Conservation (phyloP, 352 stramenopile genomes). For the Peronospora belbahrii region DNA sequence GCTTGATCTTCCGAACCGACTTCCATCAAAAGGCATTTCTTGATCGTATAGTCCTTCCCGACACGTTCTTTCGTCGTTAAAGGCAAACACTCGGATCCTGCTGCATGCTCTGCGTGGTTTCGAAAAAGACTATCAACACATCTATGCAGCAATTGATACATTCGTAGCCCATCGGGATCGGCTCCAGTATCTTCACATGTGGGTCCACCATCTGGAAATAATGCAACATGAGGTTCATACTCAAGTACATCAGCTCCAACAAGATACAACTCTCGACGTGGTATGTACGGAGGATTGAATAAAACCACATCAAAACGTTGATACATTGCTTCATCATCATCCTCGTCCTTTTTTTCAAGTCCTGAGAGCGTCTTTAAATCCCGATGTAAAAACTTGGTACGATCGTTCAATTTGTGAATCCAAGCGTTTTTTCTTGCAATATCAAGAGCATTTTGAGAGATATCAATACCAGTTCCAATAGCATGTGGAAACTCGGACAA, state of each 20-base stretch:
- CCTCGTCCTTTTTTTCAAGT: slow-evolving; percentile 7
- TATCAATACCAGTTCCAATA: slow-evolving; percentile 51
- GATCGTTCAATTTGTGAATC: slow-evolving; percentile 14
- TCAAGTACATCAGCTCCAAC: slow-evolving; percentile 49
- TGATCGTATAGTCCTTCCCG: neutral
- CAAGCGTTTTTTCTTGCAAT: slow-evolving; percentile 49
- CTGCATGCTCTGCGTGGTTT: neutral
- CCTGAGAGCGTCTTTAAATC: slow-evolving; percentile 19
- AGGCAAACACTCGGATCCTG: neutral
- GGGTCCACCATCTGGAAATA: slow-evolving; percentile 51
- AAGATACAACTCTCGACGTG: slow-evolving; percentile 39
- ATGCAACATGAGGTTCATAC: slow-evolving; percentile 60
- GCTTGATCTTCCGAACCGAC: slow-evolving; percentile 53
- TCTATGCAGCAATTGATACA: slow-evolving; percentile 39
- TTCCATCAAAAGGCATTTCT: slow-evolving; percentile 39
- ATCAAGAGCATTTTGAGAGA: slow-evolving; percentile 41
- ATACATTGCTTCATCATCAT: slow-evolving; percentile 18
- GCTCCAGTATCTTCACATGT: slow-evolving; percentile 1
- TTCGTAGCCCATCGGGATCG: slow-evolving; percentile 33
- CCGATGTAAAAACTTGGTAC: slow-evolving; percentile 22
- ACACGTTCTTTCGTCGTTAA: neutral
- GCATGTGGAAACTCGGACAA: slow-evolving; percentile 51
- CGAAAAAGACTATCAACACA: slow-evolving; percentile 33
- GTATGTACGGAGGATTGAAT: slow-evolving; percentile 73
- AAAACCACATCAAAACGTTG: slow-evolving; percentile 60